Conservation (phyloP, 1,139 yeast genomes). For the Spathaspora jeffriesii region DNA sequence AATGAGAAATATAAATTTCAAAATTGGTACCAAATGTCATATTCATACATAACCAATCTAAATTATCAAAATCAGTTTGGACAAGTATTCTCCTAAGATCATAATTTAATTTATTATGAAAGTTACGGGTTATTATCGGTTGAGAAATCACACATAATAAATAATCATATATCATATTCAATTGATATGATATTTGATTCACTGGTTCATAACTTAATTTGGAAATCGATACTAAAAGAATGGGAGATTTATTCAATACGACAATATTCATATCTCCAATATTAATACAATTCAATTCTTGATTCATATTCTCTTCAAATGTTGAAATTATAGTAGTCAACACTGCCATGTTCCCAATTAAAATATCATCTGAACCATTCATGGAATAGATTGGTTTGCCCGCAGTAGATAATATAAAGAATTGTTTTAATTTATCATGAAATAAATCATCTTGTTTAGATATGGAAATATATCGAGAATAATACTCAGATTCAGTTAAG, state of each 20-base stretch:
- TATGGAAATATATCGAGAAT: conserved; percentile 15
- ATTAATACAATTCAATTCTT: conserved; percentile 27
- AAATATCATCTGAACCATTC: conserved; percentile 71
- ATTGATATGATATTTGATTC: conserved; percentile 51
- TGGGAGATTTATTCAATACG: conserved; percentile 65
- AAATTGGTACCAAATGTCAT: conserved; percentile 35
- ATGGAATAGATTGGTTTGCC: conserved; percentile 92
- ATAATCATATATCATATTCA: conserved; percentile 76
- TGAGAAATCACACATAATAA: conserved; percentile 79
- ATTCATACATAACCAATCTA: conserved; percentile 61
- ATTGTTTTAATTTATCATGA: conserved; percentile 58
- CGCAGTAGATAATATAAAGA: conserved; percentile 82
- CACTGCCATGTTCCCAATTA: conserved; percentile 75
- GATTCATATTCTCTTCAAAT: conserved; percentile 46
- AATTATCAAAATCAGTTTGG: conserved; percentile 62
- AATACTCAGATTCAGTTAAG: conserved; percentile 15
- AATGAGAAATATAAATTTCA: conserved; percentile 22
- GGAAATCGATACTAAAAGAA: conserved; percentile 75
- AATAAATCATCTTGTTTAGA: conserved; percentile 34
- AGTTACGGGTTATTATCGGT: conserved; percentile 69
- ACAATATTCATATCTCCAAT: conserved; percentile 52
- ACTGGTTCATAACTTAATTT: conserved; percentile 35
- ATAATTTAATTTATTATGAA: conserved; percentile 72
- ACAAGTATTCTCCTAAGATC: conserved; percentile 80
- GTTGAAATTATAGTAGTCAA: conserved; percentile 68